Evolutionary conservation across 1,284 basidiomycete genomes (phyloP).

Genomic region (Trichosporon sp.): DNA sequence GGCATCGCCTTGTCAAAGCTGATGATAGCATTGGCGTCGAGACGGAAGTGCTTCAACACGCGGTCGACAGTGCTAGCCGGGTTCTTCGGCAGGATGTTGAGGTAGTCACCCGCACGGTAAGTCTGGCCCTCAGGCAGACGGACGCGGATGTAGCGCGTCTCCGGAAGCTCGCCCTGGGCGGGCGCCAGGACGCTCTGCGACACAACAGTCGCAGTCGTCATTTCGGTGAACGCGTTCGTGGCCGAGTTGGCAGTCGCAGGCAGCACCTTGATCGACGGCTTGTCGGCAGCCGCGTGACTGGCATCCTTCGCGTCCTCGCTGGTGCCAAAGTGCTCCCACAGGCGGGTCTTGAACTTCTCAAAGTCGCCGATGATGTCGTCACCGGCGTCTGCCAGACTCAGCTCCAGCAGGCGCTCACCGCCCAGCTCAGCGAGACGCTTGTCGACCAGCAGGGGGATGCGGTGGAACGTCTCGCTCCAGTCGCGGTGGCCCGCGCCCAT

Average conservation of each 20-base stretch:
- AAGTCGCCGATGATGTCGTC: slow-evolving; percentile 4
- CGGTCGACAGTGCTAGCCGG: slow-evolving; percentile 40
- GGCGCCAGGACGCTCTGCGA: background rate
- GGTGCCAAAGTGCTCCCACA: slow-evolving; percentile 1
- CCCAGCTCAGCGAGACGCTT: slow-evolving; percentile 47
- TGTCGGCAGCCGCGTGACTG: background rate
- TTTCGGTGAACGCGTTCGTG: background rate
- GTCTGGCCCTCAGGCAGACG: slow-evolving; percentile 47
- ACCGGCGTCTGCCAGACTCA: background rate
- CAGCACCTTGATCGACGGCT: background rate
- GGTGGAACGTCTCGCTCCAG: slow-evolving; percentile 54
- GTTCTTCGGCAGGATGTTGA: slow-evolving; percentile 42
- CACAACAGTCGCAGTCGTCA: background rate
- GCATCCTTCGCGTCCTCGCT: background rate
- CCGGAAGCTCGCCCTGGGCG: background rate
- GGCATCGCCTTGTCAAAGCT: slow-evolving; percentile 49
- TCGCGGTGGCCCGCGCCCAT: slow-evolving; percentile 56
- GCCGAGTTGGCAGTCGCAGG: slow-evolving; percentile 2
- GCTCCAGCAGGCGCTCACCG: slow-evolving; percentile 41
- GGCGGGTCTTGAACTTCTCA: background rate
- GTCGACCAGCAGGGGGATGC: slow-evolving; percentile 52
- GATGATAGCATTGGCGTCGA: slow-evolving; percentile 52
- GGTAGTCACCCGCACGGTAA: slow-evolving; percentile 52
- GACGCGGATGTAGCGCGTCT: slow-evolving; percentile 44
- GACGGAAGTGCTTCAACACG: slow-evolving; percentile 47